Evolutionary conservation across 2,329 filamentous ascomycete species (phyloP).

Genomic region (Blastomyces parvus): DNA sequence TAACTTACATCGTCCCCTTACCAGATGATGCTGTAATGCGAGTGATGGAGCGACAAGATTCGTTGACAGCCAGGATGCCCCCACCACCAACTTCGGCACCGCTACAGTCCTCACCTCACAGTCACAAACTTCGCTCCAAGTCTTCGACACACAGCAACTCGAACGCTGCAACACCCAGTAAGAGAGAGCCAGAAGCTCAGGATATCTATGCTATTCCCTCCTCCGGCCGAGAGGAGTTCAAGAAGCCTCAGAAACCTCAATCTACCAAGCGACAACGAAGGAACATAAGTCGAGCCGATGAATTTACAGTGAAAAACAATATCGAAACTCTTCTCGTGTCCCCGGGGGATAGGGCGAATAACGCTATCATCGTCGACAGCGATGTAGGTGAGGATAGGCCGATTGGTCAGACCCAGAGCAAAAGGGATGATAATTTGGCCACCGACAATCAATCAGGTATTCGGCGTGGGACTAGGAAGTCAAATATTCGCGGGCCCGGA

Average conservation of each 20-base stretch:
- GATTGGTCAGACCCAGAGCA: background rate
- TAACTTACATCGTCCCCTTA: background rate
- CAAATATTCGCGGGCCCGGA: background rate
- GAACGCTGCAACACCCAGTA: background rate
- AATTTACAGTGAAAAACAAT: background rate
- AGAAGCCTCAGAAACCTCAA: background rate
- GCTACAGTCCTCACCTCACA: background rate
- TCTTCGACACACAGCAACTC: background rate
- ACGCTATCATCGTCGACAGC: slow-evolving; percentile 3
- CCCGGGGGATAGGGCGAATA: background rate
- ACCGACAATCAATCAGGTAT: background rate
- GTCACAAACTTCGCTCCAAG: background rate
- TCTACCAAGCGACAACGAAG: background rate
- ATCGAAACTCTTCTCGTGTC: background rate
- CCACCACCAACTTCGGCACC: background rate
- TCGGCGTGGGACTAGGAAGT: slow-evolving; percentile 4
- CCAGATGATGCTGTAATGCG: background rate
- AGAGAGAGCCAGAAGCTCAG: background rate
- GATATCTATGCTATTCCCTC: background rate
- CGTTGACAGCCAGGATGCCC: no score
- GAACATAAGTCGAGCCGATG: background rate
- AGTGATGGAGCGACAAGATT: background rate
- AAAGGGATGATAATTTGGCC: background rate
- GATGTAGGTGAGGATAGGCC: background rate
- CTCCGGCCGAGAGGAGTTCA: background rate